Conservation (phyloP, 2,329 filamentous ascomycete species). For the Epichloe uncinata region DNA sequence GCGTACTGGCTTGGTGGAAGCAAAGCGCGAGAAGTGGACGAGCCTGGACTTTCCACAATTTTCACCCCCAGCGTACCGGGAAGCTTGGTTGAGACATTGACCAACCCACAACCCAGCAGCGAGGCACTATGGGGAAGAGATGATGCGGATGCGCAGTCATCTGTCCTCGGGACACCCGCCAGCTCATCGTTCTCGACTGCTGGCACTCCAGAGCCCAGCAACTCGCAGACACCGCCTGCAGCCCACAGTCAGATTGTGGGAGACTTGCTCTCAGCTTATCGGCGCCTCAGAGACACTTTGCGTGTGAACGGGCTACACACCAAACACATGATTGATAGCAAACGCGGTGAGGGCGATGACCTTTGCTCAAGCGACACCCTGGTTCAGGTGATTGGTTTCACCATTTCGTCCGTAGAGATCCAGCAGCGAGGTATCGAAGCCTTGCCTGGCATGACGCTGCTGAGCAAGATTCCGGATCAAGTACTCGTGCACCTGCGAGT, state of each 20-base stretch:
- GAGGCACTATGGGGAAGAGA: constrained; percentile 28
- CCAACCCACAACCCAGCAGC: constrained; percentile 23
- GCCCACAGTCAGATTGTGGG: constrained; percentile 21
- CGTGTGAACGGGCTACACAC: constrained; percentile 38
- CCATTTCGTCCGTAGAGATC: constrained; percentile 81
- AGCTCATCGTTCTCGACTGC: constrained; percentile 28
- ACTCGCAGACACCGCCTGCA: constrained; percentile 5
- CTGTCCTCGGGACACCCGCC: constrained; percentile 24
- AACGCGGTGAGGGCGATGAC: constrained; percentile 25
- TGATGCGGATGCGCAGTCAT: constrained; percentile 21
- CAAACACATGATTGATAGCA: constrained; percentile 20
- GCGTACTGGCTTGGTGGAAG: constrained; percentile 28
- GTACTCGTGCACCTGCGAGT: constrained; percentile 77
- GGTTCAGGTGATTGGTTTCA: constrained; percentile 59
- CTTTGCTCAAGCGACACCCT: constrained; percentile 45
- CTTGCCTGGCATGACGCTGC: constrained; percentile 56
- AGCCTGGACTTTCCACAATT: constrained; percentile 17
- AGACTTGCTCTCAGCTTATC: constrained; percentile 48
- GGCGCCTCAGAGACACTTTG: constrained; percentile 45
- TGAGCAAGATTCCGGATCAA: constrained; percentile 77
- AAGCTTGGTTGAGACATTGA: constrained; percentile 23
- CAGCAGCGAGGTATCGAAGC: constrained; percentile 75
- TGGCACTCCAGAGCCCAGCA: constrained; percentile 13
- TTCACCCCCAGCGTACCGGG: constrained; percentile 25
- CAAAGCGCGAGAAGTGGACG: constrained; percentile 22